These are phyloP conservation scores for Penicillium digitatum DNA, from an alignment of 2,329 filamentous ascomycete species.

Conservation along the genomic window DNA sequence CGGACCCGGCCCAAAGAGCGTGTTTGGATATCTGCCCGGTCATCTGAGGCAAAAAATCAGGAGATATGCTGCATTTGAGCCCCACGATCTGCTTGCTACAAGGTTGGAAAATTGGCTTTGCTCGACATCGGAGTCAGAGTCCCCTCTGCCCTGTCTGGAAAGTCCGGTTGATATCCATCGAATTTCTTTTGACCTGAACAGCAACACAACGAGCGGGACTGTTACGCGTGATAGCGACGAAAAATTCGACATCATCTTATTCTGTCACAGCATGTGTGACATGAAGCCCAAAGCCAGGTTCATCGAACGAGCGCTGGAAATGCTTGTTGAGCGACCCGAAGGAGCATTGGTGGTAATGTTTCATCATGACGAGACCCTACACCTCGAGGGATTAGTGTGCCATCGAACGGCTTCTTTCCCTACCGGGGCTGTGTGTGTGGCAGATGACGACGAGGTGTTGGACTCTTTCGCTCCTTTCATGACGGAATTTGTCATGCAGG, in stretches of 20 bases:
- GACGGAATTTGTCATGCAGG: slow-evolving; percentile 43
- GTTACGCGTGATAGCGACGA: slow-evolving; percentile 24
- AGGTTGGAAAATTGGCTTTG: slow-evolving; percentile 45
- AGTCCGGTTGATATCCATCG: slow-evolving; percentile 4
- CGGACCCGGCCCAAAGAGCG: slow-evolving; percentile 54
- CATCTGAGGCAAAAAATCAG: slow-evolving; percentile 42
- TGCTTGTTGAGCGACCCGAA: slow-evolving; percentile 42
- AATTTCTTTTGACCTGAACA: slow-evolving; percentile 18
- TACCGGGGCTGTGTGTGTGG: slow-evolving; percentile 43
- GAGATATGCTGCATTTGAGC: slow-evolving; percentile 54
- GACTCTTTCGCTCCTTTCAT: slow-evolving; percentile 54
- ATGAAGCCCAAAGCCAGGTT: slow-evolving; percentile 49
- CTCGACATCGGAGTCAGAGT: slow-evolving; percentile 23
- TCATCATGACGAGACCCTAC: slow-evolving; percentile 49
- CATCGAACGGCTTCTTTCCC: slow-evolving; percentile 49
- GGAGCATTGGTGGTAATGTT: slow-evolving; percentile 51
- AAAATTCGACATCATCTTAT: slow-evolving; percentile 55
- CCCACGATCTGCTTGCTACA: slow-evolving; percentile 47
- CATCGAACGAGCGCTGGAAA: slow-evolving; percentile 47
- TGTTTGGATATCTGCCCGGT: slow-evolving; percentile 50
- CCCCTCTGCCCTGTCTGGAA: slow-evolving; percentile 16
- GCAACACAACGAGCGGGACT: slow-evolving; percentile 17
- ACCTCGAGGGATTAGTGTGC: slow-evolving; percentile 49
- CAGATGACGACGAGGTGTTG: slow-evolving; percentile 45
- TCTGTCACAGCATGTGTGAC: slow-evolving; percentile 63